Percentiles rank a stretch among this genome's conserved stretches.
Conservation (phyloP, 139 green algal genomes). For the Chlorella sp. region DNA sequence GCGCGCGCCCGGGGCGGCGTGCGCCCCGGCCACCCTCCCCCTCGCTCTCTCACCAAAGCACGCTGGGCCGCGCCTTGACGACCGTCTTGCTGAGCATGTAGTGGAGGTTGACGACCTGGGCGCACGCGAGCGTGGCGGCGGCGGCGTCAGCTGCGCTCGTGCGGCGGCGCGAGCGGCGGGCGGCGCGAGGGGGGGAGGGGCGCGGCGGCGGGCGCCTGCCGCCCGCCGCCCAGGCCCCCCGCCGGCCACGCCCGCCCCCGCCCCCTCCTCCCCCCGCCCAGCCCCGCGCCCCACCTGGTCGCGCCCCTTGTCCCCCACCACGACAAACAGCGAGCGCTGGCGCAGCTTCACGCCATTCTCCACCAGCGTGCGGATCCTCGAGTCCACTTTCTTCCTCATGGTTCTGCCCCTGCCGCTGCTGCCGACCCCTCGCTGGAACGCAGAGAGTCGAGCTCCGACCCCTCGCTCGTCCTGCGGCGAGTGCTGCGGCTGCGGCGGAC, state of each 20-base stretch:
- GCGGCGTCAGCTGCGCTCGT: too few species aligned
- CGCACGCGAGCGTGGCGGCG: too few species aligned
- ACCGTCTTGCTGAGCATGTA: conserved; percentile 97
- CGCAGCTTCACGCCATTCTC: conserved; percentile 94
- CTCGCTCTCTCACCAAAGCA: too few species aligned
- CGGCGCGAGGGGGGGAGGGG: too few species aligned
- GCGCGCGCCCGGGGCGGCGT: too few species aligned
- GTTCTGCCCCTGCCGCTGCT: neutral
- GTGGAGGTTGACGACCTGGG: conserved; percentile 97
- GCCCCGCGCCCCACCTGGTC: conserved; percentile 66
- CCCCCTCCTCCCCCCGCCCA: neutral
- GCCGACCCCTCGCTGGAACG: neutral
- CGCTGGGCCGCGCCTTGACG: conserved; percentile 92
- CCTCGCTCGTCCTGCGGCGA: neutral
- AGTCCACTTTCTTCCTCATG: conserved; percentile 99
- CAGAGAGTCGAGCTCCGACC: neutral
- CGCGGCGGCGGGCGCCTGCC: too few species aligned
- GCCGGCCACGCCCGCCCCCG: too few species aligned
- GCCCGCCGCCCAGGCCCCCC: too few species aligned
- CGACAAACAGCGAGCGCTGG: conserved; percentile 92
- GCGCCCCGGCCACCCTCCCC: too few species aligned
- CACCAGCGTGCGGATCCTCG: conserved; percentile 93
- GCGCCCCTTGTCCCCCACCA: conserved; percentile 95
- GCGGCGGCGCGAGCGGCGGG: too few species aligned
- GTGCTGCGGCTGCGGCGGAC: neutral